These are phyloP conservation scores for Saccharomyces hybrid DNA, from an alignment of 1,139 yeast genomes.

Conservation along the genomic window DNA sequence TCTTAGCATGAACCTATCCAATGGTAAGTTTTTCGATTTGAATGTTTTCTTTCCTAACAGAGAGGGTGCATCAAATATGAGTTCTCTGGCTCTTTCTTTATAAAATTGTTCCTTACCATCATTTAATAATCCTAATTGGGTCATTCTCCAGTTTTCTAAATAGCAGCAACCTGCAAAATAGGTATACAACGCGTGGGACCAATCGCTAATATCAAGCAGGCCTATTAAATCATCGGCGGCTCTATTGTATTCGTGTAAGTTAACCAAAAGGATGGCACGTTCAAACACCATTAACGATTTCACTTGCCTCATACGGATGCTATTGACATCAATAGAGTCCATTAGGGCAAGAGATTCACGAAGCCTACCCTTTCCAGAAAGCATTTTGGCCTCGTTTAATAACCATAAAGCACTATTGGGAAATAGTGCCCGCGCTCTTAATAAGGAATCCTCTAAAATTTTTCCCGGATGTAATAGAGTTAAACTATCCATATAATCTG, in stretches of 20 bases:
- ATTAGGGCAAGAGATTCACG: constrained; percentile 60
- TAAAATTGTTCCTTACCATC: constrained; percentile 41
- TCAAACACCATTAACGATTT: constrained; percentile 83
- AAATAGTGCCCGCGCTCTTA: constrained; percentile 62
- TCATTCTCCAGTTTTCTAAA: constrained; percentile 70
- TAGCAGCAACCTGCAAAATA: constrained; percentile 85
- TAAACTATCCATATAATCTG: constrained; percentile 35
- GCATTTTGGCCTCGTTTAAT: constrained; percentile 79
- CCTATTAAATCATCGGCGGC: constrained; percentile 71
- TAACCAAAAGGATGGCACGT: constrained; percentile 69
- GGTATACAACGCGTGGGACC: constrained; percentile 87
- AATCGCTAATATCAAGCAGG: constrained; percentile 67
- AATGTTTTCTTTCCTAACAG: constrained; percentile 60
- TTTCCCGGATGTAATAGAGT: constrained; percentile 47
- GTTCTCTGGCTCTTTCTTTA: constrained; percentile 52
- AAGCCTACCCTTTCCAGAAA: constrained; percentile 70
- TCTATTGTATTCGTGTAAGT: constrained; percentile 66
- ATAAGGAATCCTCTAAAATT: constrained; percentile 41
- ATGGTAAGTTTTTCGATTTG: constrained; percentile 78
- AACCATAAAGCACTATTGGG: constrained; percentile 91
- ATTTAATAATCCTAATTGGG: constrained; percentile 39
- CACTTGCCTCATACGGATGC: constrained; percentile 81
- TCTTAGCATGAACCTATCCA: constrained; percentile 74
- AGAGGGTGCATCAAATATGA: constrained; percentile 59
- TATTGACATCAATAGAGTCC: constrained; percentile 59